These are phyloP conservation scores for Tribonema minus DNA, from an alignment of 108 stramenopile genomes.

Conservation along the genomic window DNA sequence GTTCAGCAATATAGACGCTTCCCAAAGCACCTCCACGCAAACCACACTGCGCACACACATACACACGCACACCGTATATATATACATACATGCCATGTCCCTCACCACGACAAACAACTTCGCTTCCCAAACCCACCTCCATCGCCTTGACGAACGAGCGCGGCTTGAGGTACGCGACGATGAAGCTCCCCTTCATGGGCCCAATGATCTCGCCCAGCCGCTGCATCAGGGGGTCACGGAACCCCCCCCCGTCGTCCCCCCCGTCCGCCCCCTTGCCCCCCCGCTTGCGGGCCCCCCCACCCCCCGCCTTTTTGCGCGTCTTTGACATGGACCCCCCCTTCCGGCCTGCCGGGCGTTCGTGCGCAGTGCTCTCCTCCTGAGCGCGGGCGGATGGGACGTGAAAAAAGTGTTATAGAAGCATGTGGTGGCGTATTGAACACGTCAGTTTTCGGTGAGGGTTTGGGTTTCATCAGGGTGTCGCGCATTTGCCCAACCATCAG, in stretches of 20 bases:
- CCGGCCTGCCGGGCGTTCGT: constrained; percentile 64
- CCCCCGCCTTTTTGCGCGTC: constrained; percentile 1
- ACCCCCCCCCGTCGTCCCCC: constrained; percentile 14
- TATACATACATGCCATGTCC: not conserved
- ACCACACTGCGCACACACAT: not conserved
- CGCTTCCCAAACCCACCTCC: not conserved
- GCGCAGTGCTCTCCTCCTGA: not conserved
- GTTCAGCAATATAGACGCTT: too few relatives aligned
- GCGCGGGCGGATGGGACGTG: not conserved
- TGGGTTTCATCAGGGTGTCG: too few relatives aligned
- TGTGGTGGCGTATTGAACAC: too few relatives aligned
- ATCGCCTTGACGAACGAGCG: constrained; percentile 57
- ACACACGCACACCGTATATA: not conserved
- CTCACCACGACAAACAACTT: too few relatives aligned
- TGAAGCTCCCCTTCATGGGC: constrained; percentile 96
- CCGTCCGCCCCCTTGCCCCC: constrained; percentile 61
- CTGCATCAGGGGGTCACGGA: constrained; percentile 80
- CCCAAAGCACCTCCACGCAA: too few relatives aligned
- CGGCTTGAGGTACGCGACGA: constrained; percentile 85
- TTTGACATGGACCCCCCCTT: too few relatives aligned
- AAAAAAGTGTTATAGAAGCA: too few relatives aligned
- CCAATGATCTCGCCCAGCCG: constrained; percentile 84
- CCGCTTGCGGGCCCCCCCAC: constrained; percentile 13
- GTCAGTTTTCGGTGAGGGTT: too few relatives aligned
- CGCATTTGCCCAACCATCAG: too few relatives aligned